Evolutionary conservation across 208 protist species (phyloP), one percentile per base, ranked within the genome.

Genomic region (Trypanosoma scelopori): DNA sequence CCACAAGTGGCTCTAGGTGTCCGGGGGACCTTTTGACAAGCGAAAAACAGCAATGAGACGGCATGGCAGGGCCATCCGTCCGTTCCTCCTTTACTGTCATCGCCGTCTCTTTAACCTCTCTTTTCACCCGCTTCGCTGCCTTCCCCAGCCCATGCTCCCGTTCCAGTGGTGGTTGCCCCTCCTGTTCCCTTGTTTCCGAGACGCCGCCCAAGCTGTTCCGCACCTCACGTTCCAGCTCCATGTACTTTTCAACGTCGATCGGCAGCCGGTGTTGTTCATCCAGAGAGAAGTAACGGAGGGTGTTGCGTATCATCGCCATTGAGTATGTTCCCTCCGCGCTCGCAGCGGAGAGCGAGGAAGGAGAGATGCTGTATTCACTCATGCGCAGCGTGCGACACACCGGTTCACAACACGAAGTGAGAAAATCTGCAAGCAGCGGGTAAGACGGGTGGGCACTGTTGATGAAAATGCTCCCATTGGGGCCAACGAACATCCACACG

Each of bases 351-450:
- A 96, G 74, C 12, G 91, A 94, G 27, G 79, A 76, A 58, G 77
- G 80, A 63, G 86, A 81, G 18, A 96, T 73, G 55, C 66, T 71
- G 74, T 96, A 96, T 70, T 94, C 78, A 71, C 93, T 82, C 69
- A 94, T 79, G 64, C 83, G 79, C 22, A 77, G 57, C 1, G 91
- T 93, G 45, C 91, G 79, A 56, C 87, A 93, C n/a, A 94, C 87
- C 7, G 91, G 91, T 74, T 96, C 85, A 72, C 84, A 93, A 77
- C 87, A 93, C 4, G 85, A 90, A 30, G 91, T 78, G 32, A 96
- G 84, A 59, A 96, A 96, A 71, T 96, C 85, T 20, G 64, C 67
- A 18, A 96, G 68, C 46, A 84, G 76, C 23, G 74, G 67, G 66
- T 93, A 93, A 11, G 82, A 85, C 0, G 87, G 81, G 70, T 93